A percentile compares a stretch with the other conserved stretches of the same genome.
Conservation (phyloP, 164 flowering plant genomes). For the Cinnamomum chago region DNA sequence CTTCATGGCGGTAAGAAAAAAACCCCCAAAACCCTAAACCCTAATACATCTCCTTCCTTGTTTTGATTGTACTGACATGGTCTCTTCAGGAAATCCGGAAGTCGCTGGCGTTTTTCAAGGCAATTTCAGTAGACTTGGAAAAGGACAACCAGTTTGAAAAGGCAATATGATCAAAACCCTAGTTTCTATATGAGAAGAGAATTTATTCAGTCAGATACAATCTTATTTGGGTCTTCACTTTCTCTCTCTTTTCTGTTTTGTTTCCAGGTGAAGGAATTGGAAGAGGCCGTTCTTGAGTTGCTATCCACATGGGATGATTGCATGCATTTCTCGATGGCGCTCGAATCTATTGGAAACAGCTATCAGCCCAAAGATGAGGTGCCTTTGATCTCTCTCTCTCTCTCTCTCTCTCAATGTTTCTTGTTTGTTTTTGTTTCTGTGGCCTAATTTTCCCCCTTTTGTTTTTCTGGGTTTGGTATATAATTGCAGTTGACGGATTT, state of each 20-base stretch:
- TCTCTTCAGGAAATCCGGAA: conserved; percentile 60
- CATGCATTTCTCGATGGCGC: conserved; percentile 39
- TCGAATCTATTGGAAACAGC: conserved; percentile 44
- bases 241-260: neutral
- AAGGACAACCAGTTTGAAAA: conserved; percentile 35
- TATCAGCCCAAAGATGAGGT: conserved; percentile 60
- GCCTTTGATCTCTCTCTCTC: neutral
- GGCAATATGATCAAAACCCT: conserved; percentile 10
- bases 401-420: neutral
- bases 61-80: too few species aligned
- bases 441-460: conserved; percentile 1
- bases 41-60: neutral
- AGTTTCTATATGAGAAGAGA: neutral
- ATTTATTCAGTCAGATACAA: neutral
- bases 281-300: conserved; percentile 52
- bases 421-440: neutral
- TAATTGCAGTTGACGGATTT: conserved; percentile 65
- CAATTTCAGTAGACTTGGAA: conserved; percentile 68
- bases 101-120: conserved; percentile 42
- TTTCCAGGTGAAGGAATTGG: conserved; percentile 70
- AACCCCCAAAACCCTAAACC: conserved; percentile 1
- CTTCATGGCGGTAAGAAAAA: conserved; percentile 37
- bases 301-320: conserved; percentile 46
- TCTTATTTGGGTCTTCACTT: neutral
- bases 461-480: conserved; percentile 6